Percentiles rank a stretch among this genome's conserved stretches.
These are phyloP conservation scores for Neurospora hispaniola DNA, from an alignment of 495 filamentous ascomycete species.

Conservation along the genomic window DNA sequence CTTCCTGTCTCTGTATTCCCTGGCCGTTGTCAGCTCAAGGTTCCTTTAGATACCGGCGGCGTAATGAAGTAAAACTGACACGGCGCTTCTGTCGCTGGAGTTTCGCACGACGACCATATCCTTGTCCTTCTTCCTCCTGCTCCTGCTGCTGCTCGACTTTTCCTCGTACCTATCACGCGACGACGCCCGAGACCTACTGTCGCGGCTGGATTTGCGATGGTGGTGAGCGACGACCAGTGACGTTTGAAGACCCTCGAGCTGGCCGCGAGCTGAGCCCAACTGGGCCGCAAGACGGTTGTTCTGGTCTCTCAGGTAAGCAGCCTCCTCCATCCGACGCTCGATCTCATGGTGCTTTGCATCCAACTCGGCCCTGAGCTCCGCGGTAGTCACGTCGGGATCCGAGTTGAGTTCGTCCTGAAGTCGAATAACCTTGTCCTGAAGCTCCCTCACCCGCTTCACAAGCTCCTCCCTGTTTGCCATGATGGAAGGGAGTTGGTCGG, in stretches of 20 bases:
- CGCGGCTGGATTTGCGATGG: constrained; percentile 10
- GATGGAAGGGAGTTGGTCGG: constrained; percentile 23
- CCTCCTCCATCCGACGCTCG: constrained; percentile 16
- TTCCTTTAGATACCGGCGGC: constrained; percentile 15
- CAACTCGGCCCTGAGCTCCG: constrained; percentile 18
- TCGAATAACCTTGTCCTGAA: constrained; percentile 16
- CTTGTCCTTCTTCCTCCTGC: constrained; percentile 19
- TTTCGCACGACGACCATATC: constrained; percentile 26
- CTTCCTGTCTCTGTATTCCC: neutral
- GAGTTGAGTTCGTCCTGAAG: constrained; percentile 17
- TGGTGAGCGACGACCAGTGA: constrained; percentile 16
- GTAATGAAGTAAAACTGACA: constrained; percentile 27
- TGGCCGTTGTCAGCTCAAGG: neutral
- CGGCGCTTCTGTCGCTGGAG: constrained; percentile 21
- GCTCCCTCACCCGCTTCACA: constrained; percentile 11
- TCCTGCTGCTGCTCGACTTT: constrained; percentile 10
- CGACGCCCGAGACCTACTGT: constrained; percentile 18
- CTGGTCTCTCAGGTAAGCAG: constrained; percentile 15
- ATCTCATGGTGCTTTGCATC: constrained; percentile 21
- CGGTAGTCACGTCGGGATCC: constrained; percentile 15
- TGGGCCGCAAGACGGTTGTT: constrained; percentile 17
- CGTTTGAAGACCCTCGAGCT: constrained; percentile 11
- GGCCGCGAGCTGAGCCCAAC: constrained; percentile 16
- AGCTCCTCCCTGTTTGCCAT: constrained; percentile 22
- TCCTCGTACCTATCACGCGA: constrained; percentile 23